Evolutionary conservation across 1,284 basidiomycete species (phyloP), one percentile per base, ranked within the genome.

Genomic region (Sphagnurus paluster): DNA sequence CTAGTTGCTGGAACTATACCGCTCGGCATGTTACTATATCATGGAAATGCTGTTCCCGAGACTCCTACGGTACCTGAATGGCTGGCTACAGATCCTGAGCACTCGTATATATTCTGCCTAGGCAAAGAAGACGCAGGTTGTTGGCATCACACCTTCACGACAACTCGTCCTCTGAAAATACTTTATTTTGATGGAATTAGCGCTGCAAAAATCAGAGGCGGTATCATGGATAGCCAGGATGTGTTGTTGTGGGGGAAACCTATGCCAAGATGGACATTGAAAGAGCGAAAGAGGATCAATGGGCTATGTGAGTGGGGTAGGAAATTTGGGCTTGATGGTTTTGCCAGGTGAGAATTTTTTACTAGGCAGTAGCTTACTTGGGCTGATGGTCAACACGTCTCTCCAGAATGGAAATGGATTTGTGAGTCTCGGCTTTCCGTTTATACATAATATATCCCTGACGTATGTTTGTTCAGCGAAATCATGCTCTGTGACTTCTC

Each of bases 331-430:
- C 62, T 26, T 56, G 57, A n/a, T 76, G 5, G 71, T 70, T 54
- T 70, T 64, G 52, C 28, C 39, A 47, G 19, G 40, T 48, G 42
- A 20, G 25, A 39, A 14, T 16, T 50, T 11, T 16, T 38, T n/a
- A 13, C 36, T n/a, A n/a, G n/a, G n/a, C 42, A 43, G 19, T 26
- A 14, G 4, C 21, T 39, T 5, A 26, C 44, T 10, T 42, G 9
- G n/a, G n/a, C n/a, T n/a, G n/a, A n/a, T 11, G 34, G 28, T 35
- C 14, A 35, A 10, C 7, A 14, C 11, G 23, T 11, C 40, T 49
- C 8, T 32, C 24, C 35, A 71, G 74, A 53, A 76, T 77, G 75
- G 70, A 74, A 58, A 68, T 73, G 63, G 62, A 69, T 49, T 77
- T 77, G 75, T 77, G 50, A 56, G 72, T n/a, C 24, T 14, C 24